phyloP scores from a whole-genome alignment of 257 asterid genomes.

The Mitragyna speciosa region DNA sequence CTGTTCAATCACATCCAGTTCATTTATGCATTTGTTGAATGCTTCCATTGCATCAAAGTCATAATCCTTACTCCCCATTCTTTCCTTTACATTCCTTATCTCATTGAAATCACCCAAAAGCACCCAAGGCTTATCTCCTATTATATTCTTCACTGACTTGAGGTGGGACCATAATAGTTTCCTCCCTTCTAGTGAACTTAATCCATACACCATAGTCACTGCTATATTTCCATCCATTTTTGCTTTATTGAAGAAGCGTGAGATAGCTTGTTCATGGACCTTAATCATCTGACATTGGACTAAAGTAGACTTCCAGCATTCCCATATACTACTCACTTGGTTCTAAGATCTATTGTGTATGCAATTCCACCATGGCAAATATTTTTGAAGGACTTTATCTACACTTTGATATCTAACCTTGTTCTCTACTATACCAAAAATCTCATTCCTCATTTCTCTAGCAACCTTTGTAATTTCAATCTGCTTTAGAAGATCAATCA shows the following conservation, averaged over 20 bases:
- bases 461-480: background rate
- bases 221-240: too few relatives aligned
- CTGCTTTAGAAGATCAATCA: background rate
- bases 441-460: background rate
- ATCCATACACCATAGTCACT: too few relatives aligned
- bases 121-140: too few relatives aligned
- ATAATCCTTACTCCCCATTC: background rate
- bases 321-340: background rate
- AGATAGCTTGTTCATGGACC: too few relatives aligned
- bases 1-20: background rate
- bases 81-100: too few relatives aligned
- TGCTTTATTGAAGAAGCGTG: too few relatives aligned
- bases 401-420: too few relatives aligned
- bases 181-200: too few relatives aligned
- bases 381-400: background rate
- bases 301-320: background rate
- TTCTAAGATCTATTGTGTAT: background rate
- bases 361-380: background rate
- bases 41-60: background rate
- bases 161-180: too few relatives aligned
- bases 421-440: background rate
- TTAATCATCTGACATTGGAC: too few relatives aligned
- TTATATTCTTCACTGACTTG: too few relatives aligned
- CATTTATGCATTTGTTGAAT: background rate
- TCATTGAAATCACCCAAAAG: too few relatives aligned